Conservation (phyloP, 2,329 filamentous ascomycete species). For the Alternaria brassicae region DNA sequence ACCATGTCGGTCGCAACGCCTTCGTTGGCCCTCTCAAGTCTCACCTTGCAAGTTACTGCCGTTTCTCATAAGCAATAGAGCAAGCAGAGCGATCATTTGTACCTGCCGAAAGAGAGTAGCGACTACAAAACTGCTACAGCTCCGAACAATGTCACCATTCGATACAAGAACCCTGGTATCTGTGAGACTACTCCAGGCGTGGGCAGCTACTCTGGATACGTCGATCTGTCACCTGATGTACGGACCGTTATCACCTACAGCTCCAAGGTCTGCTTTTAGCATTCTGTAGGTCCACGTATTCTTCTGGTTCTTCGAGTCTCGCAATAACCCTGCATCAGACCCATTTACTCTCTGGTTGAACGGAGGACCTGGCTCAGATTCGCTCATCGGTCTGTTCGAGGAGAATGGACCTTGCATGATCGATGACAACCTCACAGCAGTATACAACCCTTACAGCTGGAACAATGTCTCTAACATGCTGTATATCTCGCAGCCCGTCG, state of each 20-base stretch:
- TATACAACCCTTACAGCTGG: conserved; percentile 66
- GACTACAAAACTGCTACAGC: conserved; percentile 56
- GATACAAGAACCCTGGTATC: conserved; percentile 62
- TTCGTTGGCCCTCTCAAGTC: conserved; percentile 21
- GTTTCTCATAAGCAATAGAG: conserved; percentile 30
- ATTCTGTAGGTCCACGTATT: conserved; percentile 45
- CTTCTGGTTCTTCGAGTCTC: conserved; percentile 61
- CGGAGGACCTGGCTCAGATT: conserved; percentile 60
- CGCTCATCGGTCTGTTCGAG: conserved; percentile 63
- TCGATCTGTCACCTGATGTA: conserved; percentile 46
- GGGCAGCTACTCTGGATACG: conserved; percentile 55
- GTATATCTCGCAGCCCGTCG: conserved; percentile 68
- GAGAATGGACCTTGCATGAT: conserved; percentile 34
- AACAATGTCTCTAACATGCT: conserved; percentile 66
- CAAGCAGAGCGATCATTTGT: conserved; percentile 28
- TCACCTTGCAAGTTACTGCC: conserved; percentile 23
- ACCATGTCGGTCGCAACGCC: conserved; percentile 17
- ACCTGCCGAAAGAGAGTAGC: conserved; percentile 50
- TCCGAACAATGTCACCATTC: conserved; percentile 56
- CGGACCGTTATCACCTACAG: neutral
- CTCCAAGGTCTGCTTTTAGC: conserved; percentile 1
- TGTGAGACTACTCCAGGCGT: conserved; percentile 63
- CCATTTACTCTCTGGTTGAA: conserved; percentile 62
- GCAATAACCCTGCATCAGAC: conserved; percentile 55
- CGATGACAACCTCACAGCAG: conserved; percentile 27